Evolutionary conservation across 1,139 yeast genomes (phyloP), one percentile per base, ranked within the genome.

Genomic region (Chernovozyma aurita): DNA sequence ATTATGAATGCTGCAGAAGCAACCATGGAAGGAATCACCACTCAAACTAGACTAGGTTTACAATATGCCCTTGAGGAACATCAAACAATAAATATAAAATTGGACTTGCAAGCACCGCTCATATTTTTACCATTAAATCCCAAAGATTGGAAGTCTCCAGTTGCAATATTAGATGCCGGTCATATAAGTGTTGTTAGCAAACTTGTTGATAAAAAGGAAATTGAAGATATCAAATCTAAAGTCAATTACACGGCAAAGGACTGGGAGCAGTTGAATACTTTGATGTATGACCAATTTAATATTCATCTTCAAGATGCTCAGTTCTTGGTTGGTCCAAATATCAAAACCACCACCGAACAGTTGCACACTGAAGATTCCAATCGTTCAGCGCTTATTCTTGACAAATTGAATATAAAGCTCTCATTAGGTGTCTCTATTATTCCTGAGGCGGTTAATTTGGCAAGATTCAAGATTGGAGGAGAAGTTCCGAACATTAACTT

Each of bases 1-100:
- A 78, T 94, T 21, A 79, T 94, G 79, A 85, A 80, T 56, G 97
- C 96, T 0, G 98, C 99, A 0, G 96, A 90, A 45, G 88, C 92
- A 0, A 88, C 97, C 0, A 85, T 94, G 40, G 96, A 88, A 54
- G 97, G 95, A 2, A 66, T 94, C 44, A 80, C 95, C 0, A 72
- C 83, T 21, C 96, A 88, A 55, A 92, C 98, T 0, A 70, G 97
- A 51, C 75, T 94, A 43, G 97, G 98, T 0, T 70, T 94, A 25
- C 95, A 90, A 55, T 88, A 94, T 48, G 95, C 96, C 0, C 68
- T 94, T 44, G 95, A 88, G 43, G 96, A 92, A 50, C 98, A 92
- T 60, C 88, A 90, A 54, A 90, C 97, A 0, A 65, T 90, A 35
- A 83, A 87, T 52, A 76, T 90, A 18, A 79, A 85, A 48, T 72